These are phyloP conservation scores for Penicillium fuscoglaucum DNA, from an alignment of 2,329 filamentous ascomycete genomes.

Conservation along the genomic window DNA sequence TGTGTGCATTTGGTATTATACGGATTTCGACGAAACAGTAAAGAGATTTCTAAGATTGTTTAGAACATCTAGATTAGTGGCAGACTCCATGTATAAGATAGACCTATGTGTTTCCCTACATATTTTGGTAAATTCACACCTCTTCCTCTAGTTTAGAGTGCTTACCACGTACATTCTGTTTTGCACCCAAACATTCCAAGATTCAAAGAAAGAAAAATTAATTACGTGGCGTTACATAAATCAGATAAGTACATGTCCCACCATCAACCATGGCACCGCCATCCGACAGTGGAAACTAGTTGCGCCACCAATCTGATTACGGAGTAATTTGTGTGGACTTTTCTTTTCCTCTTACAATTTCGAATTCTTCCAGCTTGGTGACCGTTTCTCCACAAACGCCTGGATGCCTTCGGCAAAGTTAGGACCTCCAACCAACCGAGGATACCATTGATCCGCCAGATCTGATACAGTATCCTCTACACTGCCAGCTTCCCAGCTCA, in stretches of 20 bases:
- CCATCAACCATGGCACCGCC: not conserved
- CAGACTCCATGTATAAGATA: no score
- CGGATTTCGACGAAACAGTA: not conserved
- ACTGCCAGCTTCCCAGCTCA: conserved; percentile 69
- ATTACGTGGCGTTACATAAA: not conserved
- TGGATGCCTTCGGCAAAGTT: conserved; percentile 72
- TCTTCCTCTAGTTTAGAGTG: not conserved
- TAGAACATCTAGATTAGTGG: not conserved
- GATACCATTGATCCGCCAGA: conserved; percentile 60
- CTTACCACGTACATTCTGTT: not conserved
- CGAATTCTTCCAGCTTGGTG: conserved; percentile 57
- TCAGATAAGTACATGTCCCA: conserved; percentile 7
- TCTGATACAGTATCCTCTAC: conserved; percentile 62
- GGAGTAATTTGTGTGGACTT: not conserved
- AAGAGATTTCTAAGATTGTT: not conserved
- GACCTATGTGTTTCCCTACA: not conserved
- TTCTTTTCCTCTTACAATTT: conserved; percentile 29
- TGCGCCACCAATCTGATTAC: conserved; percentile 10
- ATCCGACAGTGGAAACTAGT: not conserved
- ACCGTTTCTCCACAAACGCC: conserved; percentile 74
- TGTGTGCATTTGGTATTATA: not conserved
- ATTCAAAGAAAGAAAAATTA: not conserved
- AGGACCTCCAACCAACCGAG: conserved; percentile 60
- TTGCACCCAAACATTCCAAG: not conserved
- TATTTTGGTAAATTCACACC: not conserved